Evolutionary conservation across 192 early-diverging fungal genomes (phyloP), one percentile per base, ranked within the genome.

Genomic region (Umbelopsis ramanniana): DNA sequence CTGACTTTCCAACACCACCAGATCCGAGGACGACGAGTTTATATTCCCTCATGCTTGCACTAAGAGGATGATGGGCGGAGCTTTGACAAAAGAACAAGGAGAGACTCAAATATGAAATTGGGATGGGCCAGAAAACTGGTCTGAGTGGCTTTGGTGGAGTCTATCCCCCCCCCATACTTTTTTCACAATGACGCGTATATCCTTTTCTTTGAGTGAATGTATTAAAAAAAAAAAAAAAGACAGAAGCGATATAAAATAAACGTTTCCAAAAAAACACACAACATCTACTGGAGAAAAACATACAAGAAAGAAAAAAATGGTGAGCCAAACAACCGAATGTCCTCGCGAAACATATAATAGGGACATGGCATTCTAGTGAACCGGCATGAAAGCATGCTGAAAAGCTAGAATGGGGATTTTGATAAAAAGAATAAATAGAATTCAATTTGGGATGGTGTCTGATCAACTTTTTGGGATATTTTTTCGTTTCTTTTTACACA

Each of bases 21-120:
- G 91, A 93, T 37, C 96, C 96, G 50, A 98, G 84, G 60, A 98
- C 94, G 38, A 98, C 96, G 52, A 98, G 85, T 79, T 96, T 96
- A 85, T 98, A 98, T 82, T 98, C 96, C 71, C 93, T 92, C 90
- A 94, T 95, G 70, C 40, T 21, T 17, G 35, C 38, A 66, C 48
- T 17, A 33, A 73, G 12, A 40, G 14, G 67, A 43, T 46, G 21
- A 57, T 43, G 26, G 33, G 68, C 46, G 45, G 26, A 71, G n/a
- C 17, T 15, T 48, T 70, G 45, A 22, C 52, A 57, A 70, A 29
- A 63, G 60, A 66, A 48, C 60, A 72, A 68, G 48, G 33, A 50
- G 47, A 43, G 40, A 43, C 40, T 43, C 40, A 1, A 43, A 12
- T 43, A 43, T 43, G 40, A 43, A 43, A 43, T 12, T 50, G 48